These are phyloP conservation scores for Lactifluus piperatus DNA, from an alignment of 768 basidiomycete species.

Conservation along the genomic window DNA sequence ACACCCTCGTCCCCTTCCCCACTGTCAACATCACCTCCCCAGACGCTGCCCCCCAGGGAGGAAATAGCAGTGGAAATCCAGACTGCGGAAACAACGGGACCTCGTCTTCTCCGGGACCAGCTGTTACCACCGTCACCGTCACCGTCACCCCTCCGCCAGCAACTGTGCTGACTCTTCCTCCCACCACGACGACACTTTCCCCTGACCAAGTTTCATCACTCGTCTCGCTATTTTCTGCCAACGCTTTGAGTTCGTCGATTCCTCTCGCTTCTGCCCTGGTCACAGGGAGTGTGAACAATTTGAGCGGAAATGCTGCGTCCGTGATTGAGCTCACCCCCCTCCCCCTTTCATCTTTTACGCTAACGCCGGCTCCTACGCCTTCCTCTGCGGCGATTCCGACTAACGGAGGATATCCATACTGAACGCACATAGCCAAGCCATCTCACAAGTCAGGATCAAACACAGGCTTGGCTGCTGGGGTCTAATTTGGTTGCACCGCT, in stretches of 20 bases:
- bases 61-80: background rate
- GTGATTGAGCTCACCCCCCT: constrained; percentile 3
- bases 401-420: background rate
- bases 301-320: background rate
- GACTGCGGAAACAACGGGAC: background rate
- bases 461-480: background rate
- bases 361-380: background rate
- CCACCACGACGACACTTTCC: constrained; percentile 36
- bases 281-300: background rate
- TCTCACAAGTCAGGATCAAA: background rate
- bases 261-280: constrained; percentile 27
- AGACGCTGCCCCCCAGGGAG: background rate
- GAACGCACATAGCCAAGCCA: background rate
- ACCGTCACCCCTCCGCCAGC: constrained; percentile 14
- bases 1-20: constrained; percentile 21
- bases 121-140: constrained; percentile 22
- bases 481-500: background rate
- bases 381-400: background rate
- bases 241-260: constrained; percentile 27
- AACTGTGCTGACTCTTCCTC: constrained; percentile 23
- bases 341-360: background rate
- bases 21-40: constrained; percentile 4
- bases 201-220: constrained; percentile 33
- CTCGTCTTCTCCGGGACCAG: constrained; percentile 26
- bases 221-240: background rate